A percentile compares a stretch with the other conserved stretches of the same genome.
These are phyloP conservation scores for Trichoderma sp. DNA, from an alignment of 2,329 filamentous ascomycete species.

Conservation along the genomic window DNA sequence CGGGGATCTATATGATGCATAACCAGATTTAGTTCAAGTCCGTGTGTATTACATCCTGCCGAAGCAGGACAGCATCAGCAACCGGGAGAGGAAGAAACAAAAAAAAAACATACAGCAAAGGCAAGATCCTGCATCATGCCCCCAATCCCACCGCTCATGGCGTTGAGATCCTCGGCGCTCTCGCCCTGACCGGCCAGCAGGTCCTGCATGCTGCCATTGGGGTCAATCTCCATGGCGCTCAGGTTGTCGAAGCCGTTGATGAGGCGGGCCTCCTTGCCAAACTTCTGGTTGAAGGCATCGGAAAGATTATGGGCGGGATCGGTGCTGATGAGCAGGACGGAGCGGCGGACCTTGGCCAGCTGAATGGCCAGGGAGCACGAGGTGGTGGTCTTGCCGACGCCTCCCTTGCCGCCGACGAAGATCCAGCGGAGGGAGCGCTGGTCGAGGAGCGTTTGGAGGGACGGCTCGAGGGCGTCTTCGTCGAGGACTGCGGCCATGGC, in stretches of 20 bases:
- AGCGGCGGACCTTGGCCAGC: slow-evolving; percentile 90
- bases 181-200: slow-evolving; percentile 75
- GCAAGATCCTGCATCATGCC: slow-evolving; percentile 99
- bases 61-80: neutral
- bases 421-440: slow-evolving; percentile 97
- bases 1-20: slow-evolving; percentile 72
- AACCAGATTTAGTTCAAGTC: neutral
- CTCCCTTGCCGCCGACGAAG: slow-evolving; percentile 97
- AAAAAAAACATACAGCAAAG: slow-evolving; percentile 66
- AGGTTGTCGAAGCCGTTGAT: slow-evolving; percentile 90
- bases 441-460: slow-evolving; percentile 90
- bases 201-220: slow-evolving; percentile 96
- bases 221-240: slow-evolving; percentile 98
- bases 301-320: slow-evolving; percentile 97
- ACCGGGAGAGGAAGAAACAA: neutral
- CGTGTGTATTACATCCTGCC: neutral
- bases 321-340: slow-evolving; percentile 94
- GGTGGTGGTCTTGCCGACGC: slow-evolving; percentile 98
- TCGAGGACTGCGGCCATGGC: slow-evolving; percentile 41
- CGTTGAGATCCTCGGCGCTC: slow-evolving; percentile 54
- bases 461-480: slow-evolving; percentile 82
- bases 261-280: slow-evolving; percentile 94
- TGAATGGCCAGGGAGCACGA: slow-evolving; percentile 98
- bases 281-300: slow-evolving; percentile 98
- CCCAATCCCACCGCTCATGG: slow-evolving; percentile 71